Evolutionary conservation across 805 yeast genomes (phyloP).

Genomic region (Yamadazyma philogaea): DNA sequence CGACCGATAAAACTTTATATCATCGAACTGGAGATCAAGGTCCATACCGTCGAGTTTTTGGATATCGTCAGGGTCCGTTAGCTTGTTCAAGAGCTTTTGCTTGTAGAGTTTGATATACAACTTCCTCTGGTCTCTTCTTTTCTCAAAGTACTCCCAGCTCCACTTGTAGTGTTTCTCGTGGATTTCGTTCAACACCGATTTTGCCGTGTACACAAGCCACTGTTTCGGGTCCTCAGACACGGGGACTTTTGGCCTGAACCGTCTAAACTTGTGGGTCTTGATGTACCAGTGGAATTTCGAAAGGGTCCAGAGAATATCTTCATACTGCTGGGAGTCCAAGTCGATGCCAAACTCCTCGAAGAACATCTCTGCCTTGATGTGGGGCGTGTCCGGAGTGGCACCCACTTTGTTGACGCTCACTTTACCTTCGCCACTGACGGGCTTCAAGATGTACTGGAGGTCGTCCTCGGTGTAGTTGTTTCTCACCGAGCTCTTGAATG

Average conservation of each 20-base stretch:
- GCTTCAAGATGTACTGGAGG: conserved; percentile 65
- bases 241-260: conserved; percentile 58
- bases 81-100: conserved; percentile 40
- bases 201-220: conserved; percentile 82
- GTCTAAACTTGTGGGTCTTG: conserved; percentile 72
- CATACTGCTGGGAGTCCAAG: conserved; percentile 79
- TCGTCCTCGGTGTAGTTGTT: conserved; percentile 9
- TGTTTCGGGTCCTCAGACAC: conserved; percentile 62
- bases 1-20: conserved; percentile 80
- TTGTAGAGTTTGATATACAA: conserved; percentile 69
- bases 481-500: conserved; percentile 27
- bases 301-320: conserved; percentile 75
- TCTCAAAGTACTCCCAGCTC: conserved; percentile 82
- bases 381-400: conserved; percentile 64
- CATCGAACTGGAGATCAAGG: conserved; percentile 62
- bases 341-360: conserved; percentile 90
- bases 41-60: conserved; percentile 53
- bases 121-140: conserved; percentile 69
- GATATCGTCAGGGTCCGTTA: conserved; percentile 27
- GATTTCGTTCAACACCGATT: conserved; percentile 72
- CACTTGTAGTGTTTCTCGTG: conserved; percentile 77
- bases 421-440: conserved; percentile 87
- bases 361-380: conserved; percentile 66
- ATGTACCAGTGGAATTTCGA: conserved; percentile 77
- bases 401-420: conserved; percentile 77